Evolutionary conservation across 169 alveolate genomes (phyloP).

Genomic region (Eimeria sp.): DNA sequence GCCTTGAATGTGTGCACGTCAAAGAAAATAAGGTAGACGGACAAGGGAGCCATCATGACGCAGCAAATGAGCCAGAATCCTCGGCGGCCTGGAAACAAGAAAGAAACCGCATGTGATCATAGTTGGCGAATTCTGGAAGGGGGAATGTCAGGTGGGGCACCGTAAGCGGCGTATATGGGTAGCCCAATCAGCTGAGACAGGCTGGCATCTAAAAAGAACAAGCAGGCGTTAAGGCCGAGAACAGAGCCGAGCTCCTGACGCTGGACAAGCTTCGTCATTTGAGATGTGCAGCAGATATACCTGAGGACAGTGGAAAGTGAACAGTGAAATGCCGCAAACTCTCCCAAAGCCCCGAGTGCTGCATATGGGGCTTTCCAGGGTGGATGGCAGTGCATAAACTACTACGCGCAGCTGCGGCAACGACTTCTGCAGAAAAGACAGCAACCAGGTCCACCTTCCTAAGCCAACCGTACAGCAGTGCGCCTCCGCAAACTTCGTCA

Average conservation of each 20-base stretch:
- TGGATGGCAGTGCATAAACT: neutral
- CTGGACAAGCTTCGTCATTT: constrained; percentile 81
- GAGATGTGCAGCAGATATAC: constrained; percentile 77
- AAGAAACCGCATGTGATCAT: neutral
- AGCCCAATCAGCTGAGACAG: constrained; percentile 76
- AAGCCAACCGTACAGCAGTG: constrained; percentile 70
- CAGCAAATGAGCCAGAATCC: constrained; percentile 77
- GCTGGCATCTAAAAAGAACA: constrained; percentile 78
- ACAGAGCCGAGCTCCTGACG: constrained; percentile 54
- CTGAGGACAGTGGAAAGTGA: constrained; percentile 12
- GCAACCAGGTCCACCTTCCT: neutral
- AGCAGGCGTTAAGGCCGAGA: constrained; percentile 72
- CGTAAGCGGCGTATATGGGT: constrained; percentile 73
- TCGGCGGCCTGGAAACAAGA: constrained; percentile 37
- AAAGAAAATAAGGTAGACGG: constrained; percentile 52
- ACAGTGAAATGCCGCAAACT: neutral
- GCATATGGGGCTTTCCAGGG: neutral
- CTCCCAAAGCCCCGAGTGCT: neutral
- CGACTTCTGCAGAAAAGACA: neutral
- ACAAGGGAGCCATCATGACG: constrained; percentile 13
- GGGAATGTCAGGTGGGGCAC: neutral
- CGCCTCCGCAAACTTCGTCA: constrained; percentile 81
- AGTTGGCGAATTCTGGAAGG: neutral
- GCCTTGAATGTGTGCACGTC: constrained; percentile 62
- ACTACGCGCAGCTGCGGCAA: neutral